Conservation (phyloP, 2,329 filamentous ascomycete species). For the Dryadomyces quercus-mongolicae region DNA sequence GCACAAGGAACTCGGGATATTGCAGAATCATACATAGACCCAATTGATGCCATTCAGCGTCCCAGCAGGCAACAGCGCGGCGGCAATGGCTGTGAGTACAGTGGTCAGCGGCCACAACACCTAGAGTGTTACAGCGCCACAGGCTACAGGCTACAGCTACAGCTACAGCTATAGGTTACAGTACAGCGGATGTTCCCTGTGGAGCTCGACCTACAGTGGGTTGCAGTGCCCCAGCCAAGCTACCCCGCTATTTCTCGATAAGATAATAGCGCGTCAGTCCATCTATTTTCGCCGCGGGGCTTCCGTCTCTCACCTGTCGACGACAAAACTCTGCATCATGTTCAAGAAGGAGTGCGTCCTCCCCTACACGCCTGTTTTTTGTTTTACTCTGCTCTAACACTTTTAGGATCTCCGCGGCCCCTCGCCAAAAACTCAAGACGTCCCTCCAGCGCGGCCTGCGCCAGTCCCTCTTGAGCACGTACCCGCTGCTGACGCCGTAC, state of each 20-base stretch:
- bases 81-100: background rate
- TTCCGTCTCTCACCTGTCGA: background rate
- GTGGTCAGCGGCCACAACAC: too few species aligned
- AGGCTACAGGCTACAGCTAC: background rate
- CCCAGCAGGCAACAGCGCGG: background rate
- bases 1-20: too few species aligned
- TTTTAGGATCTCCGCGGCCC: slow-evolving; percentile 60
- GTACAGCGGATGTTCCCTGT: too few species aligned
- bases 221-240: background rate
- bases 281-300: background rate
- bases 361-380: background rate
- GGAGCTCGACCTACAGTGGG: background rate
- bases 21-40: too few species aligned
- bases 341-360: slow-evolving; percentile 75
- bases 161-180: background rate
- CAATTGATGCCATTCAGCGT: too few species aligned
- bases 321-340: slow-evolving; percentile 41
- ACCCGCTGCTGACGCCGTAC: slow-evolving; percentile 72
- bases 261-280: background rate
- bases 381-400: too few species aligned
- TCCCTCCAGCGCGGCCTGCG: slow-evolving; percentile 83
- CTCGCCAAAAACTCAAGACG: slow-evolving; percentile 95
- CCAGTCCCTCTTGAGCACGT: slow-evolving; percentile 68
- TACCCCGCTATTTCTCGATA: background rate
- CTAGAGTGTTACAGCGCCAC: too few species aligned